Evolutionary conservation across 306 rosid species (phyloP).

Genomic region (Pterocarpus santalinus): DNA sequence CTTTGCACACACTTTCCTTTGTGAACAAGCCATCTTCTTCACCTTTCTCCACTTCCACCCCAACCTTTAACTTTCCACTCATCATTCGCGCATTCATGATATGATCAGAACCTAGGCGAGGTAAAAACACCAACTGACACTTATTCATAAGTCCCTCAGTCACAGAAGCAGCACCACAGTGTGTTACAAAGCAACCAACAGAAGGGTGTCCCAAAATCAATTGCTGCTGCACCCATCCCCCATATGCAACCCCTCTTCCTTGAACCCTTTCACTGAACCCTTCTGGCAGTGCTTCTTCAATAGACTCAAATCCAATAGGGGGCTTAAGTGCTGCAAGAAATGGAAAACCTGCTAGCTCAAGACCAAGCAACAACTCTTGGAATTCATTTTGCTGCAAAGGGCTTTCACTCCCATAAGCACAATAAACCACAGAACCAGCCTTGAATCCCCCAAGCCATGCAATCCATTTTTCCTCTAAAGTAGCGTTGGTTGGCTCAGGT

Average conservation of each 20-base stretch:
- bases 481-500: conserved; percentile 17
- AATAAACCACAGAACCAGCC: conserved; percentile 32
- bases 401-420: conserved; percentile 46
- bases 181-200: conserved; percentile 76
- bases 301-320: conserved; percentile 32
- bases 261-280: conserved; percentile 40
- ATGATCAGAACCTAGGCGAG: conserved; percentile 48
- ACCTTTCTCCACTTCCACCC: conserved; percentile 67
- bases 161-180: conserved; percentile 65
- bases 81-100: conserved; percentile 49
- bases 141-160: conserved; percentile 53
- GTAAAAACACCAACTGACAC: conserved; percentile 64
- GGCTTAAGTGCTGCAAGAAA: conserved; percentile 48
- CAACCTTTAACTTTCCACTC: conserved; percentile 46
- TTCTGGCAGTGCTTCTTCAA: conserved; percentile 39
- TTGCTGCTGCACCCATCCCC: conserved; percentile 72
- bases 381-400: conserved; percentile 11
- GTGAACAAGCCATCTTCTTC: conserved; percentile 65
- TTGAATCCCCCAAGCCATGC: conserved; percentile 32
- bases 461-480: conserved; percentile 44
- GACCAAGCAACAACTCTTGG: conserved; percentile 43
- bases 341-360: conserved; percentile 49
- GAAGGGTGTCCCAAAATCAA: conserved; percentile 60
- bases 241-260: conserved; percentile 45
- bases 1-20: conserved; percentile 54